Evolutionary conservation across 441 rosid species (phyloP), one percentile per base, ranked within the genome.

Genomic region (Croton setiger): DNA sequence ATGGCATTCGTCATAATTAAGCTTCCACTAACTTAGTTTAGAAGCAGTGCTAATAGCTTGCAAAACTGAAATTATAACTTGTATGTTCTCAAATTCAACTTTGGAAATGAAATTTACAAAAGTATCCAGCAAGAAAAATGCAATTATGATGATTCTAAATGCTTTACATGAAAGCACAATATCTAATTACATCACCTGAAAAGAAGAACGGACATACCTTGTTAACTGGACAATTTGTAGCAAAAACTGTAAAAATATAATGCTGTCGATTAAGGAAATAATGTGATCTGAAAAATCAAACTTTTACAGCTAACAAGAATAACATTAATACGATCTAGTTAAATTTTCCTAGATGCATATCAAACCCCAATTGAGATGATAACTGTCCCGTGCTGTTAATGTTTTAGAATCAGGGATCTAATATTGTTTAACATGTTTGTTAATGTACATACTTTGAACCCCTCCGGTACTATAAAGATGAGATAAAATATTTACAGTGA

Each of bases 1-100:
- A 72, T 69, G 51, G 52, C 48, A 56, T 20, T 57, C 35, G 41
- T 69, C 64, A 76, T 76, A 72, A 80, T 76, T 69, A 62, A 63
- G 17, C 41, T 65, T 44, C 72, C 79, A 69, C 73, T 69, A 70
- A 67, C 15, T 51, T 63, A 51, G 75, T 60, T 35, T 33, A 23
- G 3, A 59, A 36, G 43, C 61, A 43, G 72, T 31, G 68, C 48
- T 60, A 62, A 68, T 60, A 51, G 68, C 15, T 60, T 47, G 55
- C 49, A 62, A 45, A 58, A 66, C 65, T 51, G 27, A 21, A 27
- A 14, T 31, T 37, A 47, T 63, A 51, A 66, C 53, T 58, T 20
- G 73, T 37, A 36, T 37, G 4, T 37, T 37, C 41, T 37, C 41
- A 37, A 37, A 37, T 77, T 13, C 41, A 27, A 49, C 54, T 62